Evolutionary conservation across 1,139 yeast genomes (phyloP), one percentile per base, ranked within the genome.

Genomic region (Candida sp.): DNA sequence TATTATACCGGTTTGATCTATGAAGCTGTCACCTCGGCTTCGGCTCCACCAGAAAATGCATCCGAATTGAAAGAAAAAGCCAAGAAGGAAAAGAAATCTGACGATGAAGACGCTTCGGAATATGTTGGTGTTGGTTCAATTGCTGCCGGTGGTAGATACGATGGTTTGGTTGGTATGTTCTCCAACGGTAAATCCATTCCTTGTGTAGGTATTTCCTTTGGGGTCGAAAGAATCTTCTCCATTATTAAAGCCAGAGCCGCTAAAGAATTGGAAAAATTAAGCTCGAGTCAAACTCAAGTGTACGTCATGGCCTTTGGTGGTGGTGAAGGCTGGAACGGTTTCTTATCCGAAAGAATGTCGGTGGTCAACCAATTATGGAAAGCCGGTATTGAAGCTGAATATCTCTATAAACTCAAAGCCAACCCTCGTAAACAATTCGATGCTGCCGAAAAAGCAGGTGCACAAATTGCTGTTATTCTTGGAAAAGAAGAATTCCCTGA

Each of bases 81-180:
- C 42, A 62, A 65, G 40, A 58, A 62, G 45, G 64, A 58, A 41
- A 61, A 58, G 45, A 60, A 38, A 32, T 12, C 35, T 5, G 40
- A 29, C 25, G 35, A 41, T 42, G 98, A 90, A 53, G 99, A 93
- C 67, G 96, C 96, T 43, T 87, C 96, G 42, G 98, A 89, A 52
- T 89, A 87, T 57, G 98, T 93, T 41, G 99, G 99, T 56, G 97
- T 93, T 42, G 99, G 99, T 25, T 91, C 98, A 6, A 89, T 93
- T 56, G 96, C 97, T 45, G 99, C 97, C 38, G 99, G 99, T 69
- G 99, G 99, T 53, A 87, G 99, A 66, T 93, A 93, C 66, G 99
- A 93, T 64, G 85, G 87, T 56, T 78, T 93, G 50, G 98, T 93
- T 30, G 97, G 97, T 53, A 93, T 93, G 98, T 93, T 93, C 66